phyloP scores from a whole-genome alignment of 257 asterid species.

The Jaltomata sinuosa region DNA sequence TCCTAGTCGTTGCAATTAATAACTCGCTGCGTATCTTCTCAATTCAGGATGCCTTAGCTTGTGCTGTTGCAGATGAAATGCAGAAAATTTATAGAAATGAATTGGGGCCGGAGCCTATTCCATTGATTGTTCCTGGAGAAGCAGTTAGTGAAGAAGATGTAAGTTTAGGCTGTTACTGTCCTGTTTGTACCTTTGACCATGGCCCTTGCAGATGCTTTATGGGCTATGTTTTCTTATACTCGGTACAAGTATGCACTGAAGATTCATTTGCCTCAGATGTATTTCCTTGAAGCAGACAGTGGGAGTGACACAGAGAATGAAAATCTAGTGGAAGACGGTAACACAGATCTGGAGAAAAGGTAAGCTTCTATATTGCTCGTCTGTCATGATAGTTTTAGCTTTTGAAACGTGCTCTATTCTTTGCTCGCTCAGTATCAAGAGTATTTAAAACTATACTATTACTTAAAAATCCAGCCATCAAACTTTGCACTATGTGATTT shows the following conservation, averaged over 20 bases:
- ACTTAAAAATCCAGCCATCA: background rate
- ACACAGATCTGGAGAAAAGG: slow-evolving; percentile 58
- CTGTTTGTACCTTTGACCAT: slow-evolving; percentile 3
- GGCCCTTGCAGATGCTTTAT: background rate
- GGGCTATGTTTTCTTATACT: background rate
- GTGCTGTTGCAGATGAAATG: slow-evolving; percentile 97
- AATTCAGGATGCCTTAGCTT: slow-evolving; percentile 78
- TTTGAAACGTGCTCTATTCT: background rate
- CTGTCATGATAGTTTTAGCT: background rate
- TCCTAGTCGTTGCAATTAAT: background rate
- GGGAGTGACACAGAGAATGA: slow-evolving; percentile 56
- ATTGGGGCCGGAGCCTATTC: slow-evolving; percentile 85
- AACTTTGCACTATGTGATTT: background rate
- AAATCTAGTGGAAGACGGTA: slow-evolving; percentile 30
- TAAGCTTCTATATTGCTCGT: slow-evolving; percentile 5
- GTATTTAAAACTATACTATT: background rate
- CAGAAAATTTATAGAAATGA: slow-evolving; percentile 65
- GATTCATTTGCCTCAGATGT: slow-evolving; percentile 33
- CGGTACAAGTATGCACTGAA: background rate
- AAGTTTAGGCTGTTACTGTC: slow-evolving; percentile 13
- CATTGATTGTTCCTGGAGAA: slow-evolving; percentile 64
- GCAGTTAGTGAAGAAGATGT: slow-evolving; percentile 68
- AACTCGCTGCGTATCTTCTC: slow-evolving; percentile 1
- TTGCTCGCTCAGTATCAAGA: background rate
- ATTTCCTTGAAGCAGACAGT: slow-evolving; percentile 75